Evolutionary conservation across 257 asterid genomes (phyloP).

Genomic region (Solanum lycopersicoides): DNA sequence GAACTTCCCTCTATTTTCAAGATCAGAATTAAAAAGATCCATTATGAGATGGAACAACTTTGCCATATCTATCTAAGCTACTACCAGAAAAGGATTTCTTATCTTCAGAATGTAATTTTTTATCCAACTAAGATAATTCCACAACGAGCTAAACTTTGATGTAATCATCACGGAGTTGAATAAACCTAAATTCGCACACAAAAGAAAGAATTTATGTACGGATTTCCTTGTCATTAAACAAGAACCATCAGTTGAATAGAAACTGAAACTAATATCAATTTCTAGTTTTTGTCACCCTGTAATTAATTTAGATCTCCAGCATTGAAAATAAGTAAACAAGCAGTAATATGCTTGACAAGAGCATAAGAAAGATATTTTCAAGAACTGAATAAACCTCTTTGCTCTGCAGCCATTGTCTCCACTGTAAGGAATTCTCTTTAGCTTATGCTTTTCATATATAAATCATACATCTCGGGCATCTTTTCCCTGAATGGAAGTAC

Average conservation of each 20-base stretch:
- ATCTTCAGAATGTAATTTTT: neutral
- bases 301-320: neutral
- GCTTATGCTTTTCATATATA: neutral
- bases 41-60: neutral
- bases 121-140: neutral
- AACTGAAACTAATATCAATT: neutral
- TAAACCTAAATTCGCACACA: neutral
- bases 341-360: neutral
- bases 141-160: neutral
- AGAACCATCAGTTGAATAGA: neutral
- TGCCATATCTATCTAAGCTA: neutral
- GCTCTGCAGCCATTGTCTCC: neutral
- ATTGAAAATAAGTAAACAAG: neutral
- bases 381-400: neutral
- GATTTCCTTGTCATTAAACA: neutral
- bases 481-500: neutral
- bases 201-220: neutral
- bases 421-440: neutral
- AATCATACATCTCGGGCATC: neutral
- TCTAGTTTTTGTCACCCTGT: neutral
- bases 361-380: neutral
- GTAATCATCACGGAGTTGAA: constrained; percentile 7
- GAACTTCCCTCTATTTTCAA: neutral
- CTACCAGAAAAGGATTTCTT: neutral
- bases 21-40: neutral